Evolutionary conservation across 371 early-diverging fungal genomes (phyloP), one percentile per base, ranked within the genome.

Genomic region (Homolaphlyctis polyrhiza): DNA sequence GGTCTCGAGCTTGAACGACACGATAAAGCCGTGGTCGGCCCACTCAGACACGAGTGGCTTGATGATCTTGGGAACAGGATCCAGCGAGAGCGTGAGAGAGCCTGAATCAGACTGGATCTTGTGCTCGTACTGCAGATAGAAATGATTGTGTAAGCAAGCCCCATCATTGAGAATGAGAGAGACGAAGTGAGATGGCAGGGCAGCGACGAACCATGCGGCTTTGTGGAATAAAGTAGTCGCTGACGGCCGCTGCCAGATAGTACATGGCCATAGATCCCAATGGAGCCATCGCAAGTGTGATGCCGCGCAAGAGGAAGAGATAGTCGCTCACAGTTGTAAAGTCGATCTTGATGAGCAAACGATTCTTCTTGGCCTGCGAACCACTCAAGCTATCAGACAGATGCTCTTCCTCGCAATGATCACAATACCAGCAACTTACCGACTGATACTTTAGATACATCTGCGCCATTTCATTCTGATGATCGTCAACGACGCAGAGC

Each of bases 1-100:
- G 0, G 99, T 98, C 67, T 98, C 99, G 6, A 98, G 76, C 87
- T 98, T 98, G 81, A 98, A 98, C 2, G 97, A 96, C 11, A 98
- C 91, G 61, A 95, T 89, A 63, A 91, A 89, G 0, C 91, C 92
- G 25, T 80, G 66, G 6, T 87, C 79, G 0, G 92, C 93, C 98
- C 97, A 98, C 50, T 89, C 84, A 57, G 87, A 87, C 21, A 96
- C 96, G 21, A 98, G 74, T 0, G 96, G 96, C 35, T 89, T 86
- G 51, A 98, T 79, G 59, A 97, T 88, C 67, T 98, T 98, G 54
- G 99, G 99, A 0, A 98, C 99, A 70, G 93, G 94, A 62, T 95
- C 95, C 74, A 98, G 81, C 3, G 82, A 82, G 57, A 98, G 75
- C 0, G 87, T 87, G 63, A 98, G 73, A 14, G 80, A 87, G 33